Evolutionary conservation across 2,329 filamentous ascomycete genomes (phyloP).

Genomic region (Mollisiaceae sp.): DNA sequence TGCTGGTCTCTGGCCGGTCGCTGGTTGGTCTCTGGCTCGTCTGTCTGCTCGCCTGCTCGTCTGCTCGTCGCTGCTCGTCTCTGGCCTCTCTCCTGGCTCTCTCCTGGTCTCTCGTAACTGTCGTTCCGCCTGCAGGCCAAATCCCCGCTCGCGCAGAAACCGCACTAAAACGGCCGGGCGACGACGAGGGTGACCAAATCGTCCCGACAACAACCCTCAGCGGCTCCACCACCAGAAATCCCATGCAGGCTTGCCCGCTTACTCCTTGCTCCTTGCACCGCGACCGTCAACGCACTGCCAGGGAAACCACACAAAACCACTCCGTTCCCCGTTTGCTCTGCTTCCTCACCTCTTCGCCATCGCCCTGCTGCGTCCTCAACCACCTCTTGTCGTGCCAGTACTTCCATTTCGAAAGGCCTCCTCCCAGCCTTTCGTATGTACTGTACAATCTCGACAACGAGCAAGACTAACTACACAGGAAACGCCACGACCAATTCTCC

Average conservation of each 20-base stretch:
- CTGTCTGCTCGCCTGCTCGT: neutral
- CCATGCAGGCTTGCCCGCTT: neutral
- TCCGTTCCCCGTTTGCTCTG: conserved; percentile 14
- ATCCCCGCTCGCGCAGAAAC: conserved; percentile 11
- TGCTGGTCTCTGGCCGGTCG: neutral
- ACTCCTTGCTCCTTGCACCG: neutral
- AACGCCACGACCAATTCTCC: conserved; percentile 14
- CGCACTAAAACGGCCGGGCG: conserved; percentile 1
- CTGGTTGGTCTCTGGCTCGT: neutral
- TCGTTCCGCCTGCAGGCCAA: neutral
- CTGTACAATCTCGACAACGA: conserved; percentile 24
- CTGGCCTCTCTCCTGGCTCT: neutral
- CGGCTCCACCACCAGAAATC: conserved; percentile 21
- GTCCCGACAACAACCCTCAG: conserved; percentile 33
- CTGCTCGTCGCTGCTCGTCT: neutral
- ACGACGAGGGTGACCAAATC: conserved; percentile 27
- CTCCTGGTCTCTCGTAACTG: neutral
- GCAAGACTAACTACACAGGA: conserved; percentile 22
- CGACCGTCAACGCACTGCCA: neutral
- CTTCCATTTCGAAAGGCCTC: conserved; percentile 33
- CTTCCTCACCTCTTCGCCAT: conserved; percentile 19
- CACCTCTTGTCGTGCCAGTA: conserved; percentile 19
- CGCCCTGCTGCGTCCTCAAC: conserved; percentile 23
- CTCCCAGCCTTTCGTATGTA: conserved; percentile 38
- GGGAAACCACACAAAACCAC: conserved; percentile 13